A percentile compares a stretch with the other conserved stretches of the same genome.
phyloP scores from a whole-genome alignment of 179 eudicot species.

The Amaranthus tricolor region DNA sequence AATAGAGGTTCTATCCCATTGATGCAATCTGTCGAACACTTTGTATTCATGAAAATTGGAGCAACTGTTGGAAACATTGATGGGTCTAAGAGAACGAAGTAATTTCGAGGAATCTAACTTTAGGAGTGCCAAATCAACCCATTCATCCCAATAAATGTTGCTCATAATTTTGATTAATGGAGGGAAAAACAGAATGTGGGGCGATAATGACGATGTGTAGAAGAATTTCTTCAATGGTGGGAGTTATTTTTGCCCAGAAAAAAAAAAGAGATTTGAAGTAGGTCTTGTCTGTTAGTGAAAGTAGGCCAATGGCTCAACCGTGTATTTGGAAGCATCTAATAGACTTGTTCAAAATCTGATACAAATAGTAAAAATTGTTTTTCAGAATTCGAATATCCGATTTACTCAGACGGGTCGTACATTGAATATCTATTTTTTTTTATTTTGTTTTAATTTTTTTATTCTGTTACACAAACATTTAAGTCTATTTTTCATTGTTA shows the following conservation, averaged over 20 bases:
- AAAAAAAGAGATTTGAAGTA: background rate
- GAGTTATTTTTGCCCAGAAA: slow-evolving; percentile 1
- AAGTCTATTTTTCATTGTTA: too few relatives aligned
- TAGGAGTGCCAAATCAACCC: slow-evolving; percentile 63
- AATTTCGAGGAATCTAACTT: slow-evolving; percentile 63
- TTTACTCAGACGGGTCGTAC: too few relatives aligned
- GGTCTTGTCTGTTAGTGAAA: background rate
- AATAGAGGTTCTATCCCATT: slow-evolving; percentile 83
- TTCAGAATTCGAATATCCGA: too few relatives aligned
- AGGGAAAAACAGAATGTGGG: background rate
- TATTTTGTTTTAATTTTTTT: too few relatives aligned
- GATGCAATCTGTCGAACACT: slow-evolving; percentile 59
- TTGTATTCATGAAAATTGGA: slow-evolving; percentile 31
- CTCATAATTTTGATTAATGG: slow-evolving; percentile 13
- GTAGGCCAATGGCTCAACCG: too few relatives aligned
- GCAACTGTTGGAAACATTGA: slow-evolving; percentile 38
- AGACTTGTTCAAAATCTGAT: too few relatives aligned
- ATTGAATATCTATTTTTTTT: too few relatives aligned
- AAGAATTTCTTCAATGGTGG: slow-evolving; percentile 5
- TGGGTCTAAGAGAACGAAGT: slow-evolving; percentile 85
- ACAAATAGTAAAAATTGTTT: too few relatives aligned
- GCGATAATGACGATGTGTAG: background rate
- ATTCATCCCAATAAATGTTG: slow-evolving; percentile 53
- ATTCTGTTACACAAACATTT: too few relatives aligned
- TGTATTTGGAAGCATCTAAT: too few relatives aligned